Conservation (phyloP, 306 rosid species). For the Ormosia semicastrata region DNA sequence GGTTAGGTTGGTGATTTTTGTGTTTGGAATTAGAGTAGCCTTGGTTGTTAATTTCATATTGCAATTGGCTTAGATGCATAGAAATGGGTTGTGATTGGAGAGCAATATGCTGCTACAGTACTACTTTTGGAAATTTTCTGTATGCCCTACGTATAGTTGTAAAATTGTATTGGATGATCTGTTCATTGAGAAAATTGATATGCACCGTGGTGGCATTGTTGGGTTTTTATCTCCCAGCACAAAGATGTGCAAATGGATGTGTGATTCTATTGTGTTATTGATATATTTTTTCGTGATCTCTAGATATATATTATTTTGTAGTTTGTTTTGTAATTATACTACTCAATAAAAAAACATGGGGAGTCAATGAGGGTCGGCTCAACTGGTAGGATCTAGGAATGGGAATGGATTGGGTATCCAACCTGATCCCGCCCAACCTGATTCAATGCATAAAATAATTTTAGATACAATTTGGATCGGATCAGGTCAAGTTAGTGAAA, state of each 20-base stretch:
- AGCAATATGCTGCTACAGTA: neutral
- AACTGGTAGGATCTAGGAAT: no score
- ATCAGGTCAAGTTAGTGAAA: no score
- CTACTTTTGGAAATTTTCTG: neutral
- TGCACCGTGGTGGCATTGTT: neutral
- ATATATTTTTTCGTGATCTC: neutral
- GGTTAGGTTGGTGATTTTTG: neutral
- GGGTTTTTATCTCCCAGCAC: neutral
- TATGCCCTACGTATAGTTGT: neutral
- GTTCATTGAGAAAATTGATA: neutral
- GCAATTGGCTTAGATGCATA: neutral
- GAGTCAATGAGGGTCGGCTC: neutral
- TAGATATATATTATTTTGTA: neutral
- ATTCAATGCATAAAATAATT: no score
- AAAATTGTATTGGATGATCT: conserved; percentile 1
- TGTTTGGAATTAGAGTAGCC: neutral
- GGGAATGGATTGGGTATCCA: no score
- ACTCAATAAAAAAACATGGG: neutral
- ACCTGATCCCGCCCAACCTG: no score
- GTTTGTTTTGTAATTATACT: neutral
- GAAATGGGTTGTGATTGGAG: neutral
- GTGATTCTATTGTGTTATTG: neutral
- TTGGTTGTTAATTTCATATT: neutral
- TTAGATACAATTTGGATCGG: no score
- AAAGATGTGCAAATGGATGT: neutral